Conservation (phyloP, 164 flowering plant genomes). For the Macadamia tetraphylla region DNA sequence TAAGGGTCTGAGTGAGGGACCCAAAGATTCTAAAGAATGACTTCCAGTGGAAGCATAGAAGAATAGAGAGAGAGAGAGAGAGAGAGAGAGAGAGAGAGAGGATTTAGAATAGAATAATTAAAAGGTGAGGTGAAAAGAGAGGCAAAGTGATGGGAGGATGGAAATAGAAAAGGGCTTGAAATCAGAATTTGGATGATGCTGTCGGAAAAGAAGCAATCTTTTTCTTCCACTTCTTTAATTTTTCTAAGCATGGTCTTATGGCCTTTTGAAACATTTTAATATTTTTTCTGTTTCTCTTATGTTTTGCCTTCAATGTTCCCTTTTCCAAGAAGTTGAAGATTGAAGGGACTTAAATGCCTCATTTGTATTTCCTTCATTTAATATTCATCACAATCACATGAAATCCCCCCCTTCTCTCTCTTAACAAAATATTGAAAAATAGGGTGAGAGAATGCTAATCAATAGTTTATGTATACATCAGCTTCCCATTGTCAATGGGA, state of each 20-base stretch:
- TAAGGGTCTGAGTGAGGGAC: not conserved
- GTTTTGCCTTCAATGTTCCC: not conserved
- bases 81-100: not conserved
- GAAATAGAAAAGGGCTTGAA: constrained; percentile 5
- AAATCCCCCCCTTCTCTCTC: too few species aligned
- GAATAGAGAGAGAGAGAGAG: not conserved
- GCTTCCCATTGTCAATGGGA: too few species aligned
- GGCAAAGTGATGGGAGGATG: constrained; percentile 6
- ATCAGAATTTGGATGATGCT: constrained; percentile 12
- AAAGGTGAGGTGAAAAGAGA: not conserved
- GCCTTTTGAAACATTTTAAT: not conserved
- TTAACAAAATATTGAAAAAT: too few species aligned
- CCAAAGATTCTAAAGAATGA: constrained; percentile 11
- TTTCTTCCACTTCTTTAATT: not conserved
- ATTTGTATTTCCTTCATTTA: too few species aligned
- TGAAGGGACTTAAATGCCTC: not conserved
- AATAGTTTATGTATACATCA: too few species aligned
- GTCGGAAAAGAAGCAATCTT: constrained; percentile 22
- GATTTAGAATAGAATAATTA: constrained; percentile 2
- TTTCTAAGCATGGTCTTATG: not conserved
- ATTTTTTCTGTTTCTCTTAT: constrained; percentile 1
- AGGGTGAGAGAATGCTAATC: too few species aligned
- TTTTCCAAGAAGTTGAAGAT: constrained; percentile 1
- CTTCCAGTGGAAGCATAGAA: not conserved
- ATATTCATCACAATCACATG: too few species aligned